A percentile compares a stretch with the other conserved stretches of the same genome.
These are phyloP conservation scores for Aspergillus panamensis DNA, from an alignment of 495 filamentous ascomycete species.

Conservation along the genomic window DNA sequence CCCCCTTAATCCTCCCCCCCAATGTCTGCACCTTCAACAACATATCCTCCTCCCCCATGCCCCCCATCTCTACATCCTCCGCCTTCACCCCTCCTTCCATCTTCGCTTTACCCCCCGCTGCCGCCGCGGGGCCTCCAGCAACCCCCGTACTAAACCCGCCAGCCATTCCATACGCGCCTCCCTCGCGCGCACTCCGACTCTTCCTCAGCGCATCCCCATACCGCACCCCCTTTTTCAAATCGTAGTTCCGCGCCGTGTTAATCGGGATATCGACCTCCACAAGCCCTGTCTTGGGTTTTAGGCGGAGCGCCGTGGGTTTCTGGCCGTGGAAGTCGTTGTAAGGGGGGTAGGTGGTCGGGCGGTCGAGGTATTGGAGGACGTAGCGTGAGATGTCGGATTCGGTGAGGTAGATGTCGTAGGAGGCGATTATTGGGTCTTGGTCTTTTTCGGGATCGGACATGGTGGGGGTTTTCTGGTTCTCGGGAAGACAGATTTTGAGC, in stretches of 20 bases:
- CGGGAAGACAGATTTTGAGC: no score
- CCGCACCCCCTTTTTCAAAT: constrained; percentile 57
- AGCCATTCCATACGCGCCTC: constrained; percentile 56
- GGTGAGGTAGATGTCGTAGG: constrained; percentile 61
- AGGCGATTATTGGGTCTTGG: constrained; percentile 53
- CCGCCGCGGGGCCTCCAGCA: constrained; percentile 16
- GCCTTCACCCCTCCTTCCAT: constrained; percentile 20
- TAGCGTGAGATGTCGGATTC: constrained; percentile 49
- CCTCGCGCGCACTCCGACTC: constrained; percentile 49
- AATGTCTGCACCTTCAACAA: constrained; percentile 48
- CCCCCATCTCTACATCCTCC: constrained; percentile 38
- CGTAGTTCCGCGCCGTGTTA: constrained; percentile 58
- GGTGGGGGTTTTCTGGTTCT: no score
- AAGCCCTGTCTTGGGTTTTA: constrained; percentile 65
- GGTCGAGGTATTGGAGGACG: constrained; percentile 68
- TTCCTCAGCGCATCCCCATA: constrained; percentile 66
- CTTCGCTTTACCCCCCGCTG: constrained; percentile 36
- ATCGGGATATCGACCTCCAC: constrained; percentile 74
- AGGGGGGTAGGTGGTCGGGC: constrained; percentile 40
- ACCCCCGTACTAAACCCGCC: constrained; percentile 51
- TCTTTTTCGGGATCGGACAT: not conserved
- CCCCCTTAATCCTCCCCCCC: constrained; percentile 61
- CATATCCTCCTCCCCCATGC: constrained; percentile 31
- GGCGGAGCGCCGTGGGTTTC: constrained; percentile 57
- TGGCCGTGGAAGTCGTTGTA: constrained; percentile 53